Evolutionary conservation across 2,329 filamentous ascomycete species (phyloP).

Genomic region (Paracoccidioides brasiliensis): DNA sequence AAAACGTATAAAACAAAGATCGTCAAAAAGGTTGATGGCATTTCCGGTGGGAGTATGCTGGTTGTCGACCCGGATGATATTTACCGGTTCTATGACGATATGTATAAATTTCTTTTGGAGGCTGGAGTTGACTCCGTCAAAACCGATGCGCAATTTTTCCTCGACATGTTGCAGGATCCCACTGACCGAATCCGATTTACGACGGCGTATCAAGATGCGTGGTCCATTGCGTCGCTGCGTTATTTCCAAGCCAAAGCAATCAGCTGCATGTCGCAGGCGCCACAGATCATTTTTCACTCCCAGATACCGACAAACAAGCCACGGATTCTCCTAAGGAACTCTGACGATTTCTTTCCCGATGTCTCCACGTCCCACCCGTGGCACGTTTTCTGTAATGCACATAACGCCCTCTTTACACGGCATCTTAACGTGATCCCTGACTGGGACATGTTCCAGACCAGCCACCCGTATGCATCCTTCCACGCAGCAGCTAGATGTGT

Average conservation of each 20-base stretch:
- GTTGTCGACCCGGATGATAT: conserved; percentile 65
- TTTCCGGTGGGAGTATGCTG: conserved; percentile 52
- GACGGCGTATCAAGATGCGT: conserved; percentile 69
- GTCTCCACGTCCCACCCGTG: conserved; percentile 71
- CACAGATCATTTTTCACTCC: conserved; percentile 72
- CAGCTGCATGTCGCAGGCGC: conserved; percentile 88
- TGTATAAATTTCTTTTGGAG: conserved; percentile 66
- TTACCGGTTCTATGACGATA: conserved; percentile 70
- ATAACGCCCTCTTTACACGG: conserved; percentile 71
- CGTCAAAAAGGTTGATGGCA: conserved; percentile 42
- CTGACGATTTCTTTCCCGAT: conserved; percentile 79
- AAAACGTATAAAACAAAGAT: conserved; percentile 61
- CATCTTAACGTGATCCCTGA: conserved; percentile 81
- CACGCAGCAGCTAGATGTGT: conserved; percentile 85
- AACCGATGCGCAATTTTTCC: conserved; percentile 81
- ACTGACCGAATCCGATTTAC: conserved; percentile 58
- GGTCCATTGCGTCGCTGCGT: conserved; percentile 63
- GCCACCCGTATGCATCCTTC: conserved; percentile 59
- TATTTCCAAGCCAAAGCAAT: conserved; percentile 69
- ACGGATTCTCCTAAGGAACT: conserved; percentile 66
- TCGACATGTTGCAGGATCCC: conserved; percentile 61
- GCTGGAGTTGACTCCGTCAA: conserved; percentile 79
- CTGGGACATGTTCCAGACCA: conserved; percentile 63
- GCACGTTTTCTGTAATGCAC: conserved; percentile 91
- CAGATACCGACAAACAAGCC: conserved; percentile 67